phyloP scores from a whole-genome alignment of 148 eudicot genomes.

The Amaranthus palmeri region DNA sequence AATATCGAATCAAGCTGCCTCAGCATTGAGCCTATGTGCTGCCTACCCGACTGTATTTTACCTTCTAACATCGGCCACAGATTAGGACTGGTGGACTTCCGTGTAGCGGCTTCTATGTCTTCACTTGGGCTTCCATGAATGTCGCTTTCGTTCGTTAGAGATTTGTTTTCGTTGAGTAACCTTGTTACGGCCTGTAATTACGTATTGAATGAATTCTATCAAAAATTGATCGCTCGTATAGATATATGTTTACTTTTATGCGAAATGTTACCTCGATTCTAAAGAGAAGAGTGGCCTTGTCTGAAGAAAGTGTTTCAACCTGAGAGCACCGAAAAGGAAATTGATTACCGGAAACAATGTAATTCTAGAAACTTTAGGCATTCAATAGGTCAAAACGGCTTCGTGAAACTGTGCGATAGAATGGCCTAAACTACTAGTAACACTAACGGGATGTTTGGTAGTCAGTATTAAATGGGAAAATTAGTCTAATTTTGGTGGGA shows the following conservation, averaged over 20 bases:
- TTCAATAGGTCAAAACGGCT: background rate
- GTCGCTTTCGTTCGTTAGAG: slow-evolving; percentile 26
- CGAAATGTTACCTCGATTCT: slow-evolving; percentile 66
- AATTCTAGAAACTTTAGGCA: background rate
- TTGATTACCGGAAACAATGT: background rate
- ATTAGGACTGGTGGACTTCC: slow-evolving; percentile 47
- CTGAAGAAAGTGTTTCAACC: slow-evolving; percentile 93
- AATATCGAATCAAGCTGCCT: slow-evolving; percentile 76
- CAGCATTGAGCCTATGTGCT: slow-evolving; percentile 72
- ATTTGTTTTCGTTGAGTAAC: slow-evolving; percentile 65
- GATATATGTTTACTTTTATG: background rate
- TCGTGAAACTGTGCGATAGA: background rate
- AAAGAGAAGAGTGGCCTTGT: slow-evolving; percentile 73
- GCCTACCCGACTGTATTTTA: slow-evolving; percentile 63
- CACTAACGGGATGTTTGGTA: no score
- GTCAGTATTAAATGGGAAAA: no score
- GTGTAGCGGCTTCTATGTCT: slow-evolving; percentile 51
- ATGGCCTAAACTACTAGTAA: no score
- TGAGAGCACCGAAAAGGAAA: slow-evolving; percentile 22
- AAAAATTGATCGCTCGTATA: background rate
- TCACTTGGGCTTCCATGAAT: slow-evolving; percentile 37
- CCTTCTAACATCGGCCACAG: slow-evolving; percentile 52
- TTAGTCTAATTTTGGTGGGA: no score
- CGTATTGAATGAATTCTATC: background rate
- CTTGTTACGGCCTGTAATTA: slow-evolving; percentile 63